A percentile compares a stretch with the other conserved stretches of the same genome.
These are phyloP conservation scores for Pestalotiopsis sp. DNA, from an alignment of 2,329 filamentous ascomycete genomes.

Conservation along the genomic window DNA sequence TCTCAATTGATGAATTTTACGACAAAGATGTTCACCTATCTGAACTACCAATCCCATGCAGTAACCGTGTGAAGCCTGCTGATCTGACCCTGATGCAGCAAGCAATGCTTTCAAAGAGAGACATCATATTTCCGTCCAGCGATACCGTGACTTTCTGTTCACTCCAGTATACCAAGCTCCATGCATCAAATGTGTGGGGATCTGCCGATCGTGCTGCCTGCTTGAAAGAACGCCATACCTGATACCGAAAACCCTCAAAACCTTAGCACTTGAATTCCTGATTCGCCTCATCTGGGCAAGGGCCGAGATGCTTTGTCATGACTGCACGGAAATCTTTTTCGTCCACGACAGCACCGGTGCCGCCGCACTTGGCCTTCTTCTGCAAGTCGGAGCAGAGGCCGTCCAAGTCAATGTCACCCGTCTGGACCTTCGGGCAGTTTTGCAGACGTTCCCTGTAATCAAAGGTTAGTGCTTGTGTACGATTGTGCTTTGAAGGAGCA, in stretches of 20 bases:
- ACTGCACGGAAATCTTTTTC: constrained; percentile 86
- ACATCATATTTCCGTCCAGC: background rate
- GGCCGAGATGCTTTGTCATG: constrained; percentile 64
- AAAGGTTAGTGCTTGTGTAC: constrained; percentile 40
- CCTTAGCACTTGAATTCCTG: background rate
- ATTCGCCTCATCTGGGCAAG: constrained; percentile 1
- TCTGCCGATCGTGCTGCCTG: background rate
- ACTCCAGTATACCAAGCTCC: background rate
- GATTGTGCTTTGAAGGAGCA: background rate
- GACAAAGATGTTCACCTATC: background rate
- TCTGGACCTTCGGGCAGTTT: constrained; percentile 83
- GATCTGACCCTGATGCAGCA: background rate
- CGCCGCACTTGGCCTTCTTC: constrained; percentile 94
- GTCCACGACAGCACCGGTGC: constrained; percentile 85
- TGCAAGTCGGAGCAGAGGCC: constrained; percentile 89
- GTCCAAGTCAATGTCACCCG: constrained; percentile 91
- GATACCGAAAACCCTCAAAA: background rate
- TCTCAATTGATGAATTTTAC: background rate
- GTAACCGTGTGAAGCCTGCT: background rate
- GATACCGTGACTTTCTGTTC: background rate
- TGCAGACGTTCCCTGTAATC: constrained; percentile 83
- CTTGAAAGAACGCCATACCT: constrained; percentile 5
- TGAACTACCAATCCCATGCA: background rate
- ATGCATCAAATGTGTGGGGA: constrained; percentile 3
- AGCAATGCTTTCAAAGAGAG: background rate